These are phyloP conservation scores for Albizia julibrissin DNA, from an alignment of 306 rosid species.

Conservation along the genomic window DNA sequence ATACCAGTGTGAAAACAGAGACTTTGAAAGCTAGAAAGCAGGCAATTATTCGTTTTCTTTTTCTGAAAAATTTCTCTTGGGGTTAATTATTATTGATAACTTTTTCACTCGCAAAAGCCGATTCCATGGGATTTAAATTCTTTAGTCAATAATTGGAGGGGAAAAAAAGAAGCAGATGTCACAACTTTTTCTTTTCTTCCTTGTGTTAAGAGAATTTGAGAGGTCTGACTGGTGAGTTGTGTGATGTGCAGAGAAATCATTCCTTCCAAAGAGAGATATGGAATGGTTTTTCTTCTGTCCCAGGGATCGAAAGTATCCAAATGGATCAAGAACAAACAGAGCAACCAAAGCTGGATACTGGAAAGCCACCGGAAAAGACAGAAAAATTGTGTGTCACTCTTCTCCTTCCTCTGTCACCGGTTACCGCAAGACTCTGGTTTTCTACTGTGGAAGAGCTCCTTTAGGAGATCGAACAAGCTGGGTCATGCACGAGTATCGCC, in stretches of 20 bases:
- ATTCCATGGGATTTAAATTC: conserved; percentile 20
- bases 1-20: conserved; percentile 32
- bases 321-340: conserved; percentile 90
- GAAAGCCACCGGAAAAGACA: conserved; percentile 98
- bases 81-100: conserved; percentile 2
- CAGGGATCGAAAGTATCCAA: conserved; percentile 81
- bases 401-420: conserved; percentile 57
- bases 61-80: not conserved
- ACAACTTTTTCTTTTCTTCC: not conserved
- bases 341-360: conserved; percentile 96
- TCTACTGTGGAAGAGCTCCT: conserved; percentile 90
- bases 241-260: conserved; percentile 70
- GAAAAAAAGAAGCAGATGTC: not conserved
- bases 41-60: conserved; percentile 27
- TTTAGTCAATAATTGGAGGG: conserved; percentile 22
- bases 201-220: not conserved
- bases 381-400: conserved; percentile 63
- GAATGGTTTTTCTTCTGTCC: conserved; percentile 99
- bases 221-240: conserved; percentile 25
- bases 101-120: conserved; percentile 20
- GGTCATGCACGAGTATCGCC: conserved; percentile 97
- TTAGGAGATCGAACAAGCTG: conserved; percentile 82
- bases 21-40: conserved; percentile 38
- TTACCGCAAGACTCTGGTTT: conserved; percentile 85
- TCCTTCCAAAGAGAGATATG: conserved; percentile 82